Conservation (phyloP, 805 yeast genomes). For the Hagleromyces aurorensis region DNA sequence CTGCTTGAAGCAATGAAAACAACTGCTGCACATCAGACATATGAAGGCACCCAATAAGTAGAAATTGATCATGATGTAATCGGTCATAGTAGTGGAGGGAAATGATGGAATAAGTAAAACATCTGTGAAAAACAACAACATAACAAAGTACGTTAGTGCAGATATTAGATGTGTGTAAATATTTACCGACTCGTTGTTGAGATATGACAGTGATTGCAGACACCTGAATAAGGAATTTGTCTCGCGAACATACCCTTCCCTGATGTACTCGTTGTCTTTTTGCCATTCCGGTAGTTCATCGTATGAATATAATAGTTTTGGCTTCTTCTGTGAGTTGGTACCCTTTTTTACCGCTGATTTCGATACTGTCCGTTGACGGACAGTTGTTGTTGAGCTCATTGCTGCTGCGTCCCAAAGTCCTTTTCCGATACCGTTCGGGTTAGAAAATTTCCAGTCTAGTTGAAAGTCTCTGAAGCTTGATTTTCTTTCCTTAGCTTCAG, state of each 20-base stretch:
- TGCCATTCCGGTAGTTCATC: slow-evolving; percentile 68
- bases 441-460: too few relatives aligned
- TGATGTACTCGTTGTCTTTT: slow-evolving; percentile 60
- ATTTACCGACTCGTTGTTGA: slow-evolving; percentile 69
- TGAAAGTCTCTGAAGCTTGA: too few relatives aligned
- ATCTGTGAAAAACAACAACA: slow-evolving; percentile 24
- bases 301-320: slow-evolving; percentile 27
- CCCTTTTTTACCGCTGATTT: slow-evolving; percentile 1
- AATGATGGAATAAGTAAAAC: slow-evolving; percentile 26
- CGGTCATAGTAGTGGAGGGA: slow-evolving; percentile 35
- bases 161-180: slow-evolving; percentile 59
- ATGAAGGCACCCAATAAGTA: slow-evolving; percentile 50
- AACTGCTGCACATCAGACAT: slow-evolving; percentile 57
- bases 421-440: too few relatives aligned
- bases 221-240: slow-evolving; percentile 42
- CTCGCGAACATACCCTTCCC: slow-evolving; percentile 55
- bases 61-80: slow-evolving; percentile 42
- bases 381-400: slow-evolving; percentile 19
- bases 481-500: too few relatives aligned
- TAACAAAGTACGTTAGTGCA: slow-evolving; percentile 24
- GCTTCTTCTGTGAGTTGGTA: slow-evolving; percentile 2
- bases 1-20: slow-evolving; percentile 59
- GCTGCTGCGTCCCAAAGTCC: too few relatives aligned
- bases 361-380: slow-evolving; percentile 10
- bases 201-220: slow-evolving; percentile 40